Evolutionary conservation across 257 asterid species (phyloP).

Genomic region (Sherardia arvensis): DNA sequence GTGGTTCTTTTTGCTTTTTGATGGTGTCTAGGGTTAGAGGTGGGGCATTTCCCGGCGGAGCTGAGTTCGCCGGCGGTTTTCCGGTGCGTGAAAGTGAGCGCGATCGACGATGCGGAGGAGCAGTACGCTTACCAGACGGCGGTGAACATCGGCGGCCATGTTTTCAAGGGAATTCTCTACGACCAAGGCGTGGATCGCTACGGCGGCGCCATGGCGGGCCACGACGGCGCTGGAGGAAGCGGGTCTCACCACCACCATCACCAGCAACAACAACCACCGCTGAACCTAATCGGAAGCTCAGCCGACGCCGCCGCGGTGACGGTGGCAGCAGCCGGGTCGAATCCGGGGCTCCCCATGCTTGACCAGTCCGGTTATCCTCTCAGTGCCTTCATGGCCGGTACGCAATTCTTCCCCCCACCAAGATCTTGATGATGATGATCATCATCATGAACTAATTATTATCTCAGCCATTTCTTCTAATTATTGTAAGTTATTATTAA

Average conservation of each 20-base stretch:
- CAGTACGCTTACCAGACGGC: slow-evolving; percentile 72
- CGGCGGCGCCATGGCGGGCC: slow-evolving; percentile 22
- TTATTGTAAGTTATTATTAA: slow-evolving; percentile 5
- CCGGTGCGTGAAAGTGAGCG: slow-evolving; percentile 60
- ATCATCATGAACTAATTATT: background rate
- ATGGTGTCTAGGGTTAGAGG: slow-evolving; percentile 50
- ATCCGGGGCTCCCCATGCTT: slow-evolving; percentile 28
- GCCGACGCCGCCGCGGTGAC: slow-evolving; percentile 16
- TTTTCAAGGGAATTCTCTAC: slow-evolving; percentile 68
- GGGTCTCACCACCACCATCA: slow-evolving; percentile 11
- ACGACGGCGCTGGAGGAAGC: slow-evolving; percentile 30
- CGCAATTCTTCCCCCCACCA: slow-evolving; percentile 85
- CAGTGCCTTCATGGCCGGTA: slow-evolving; percentile 63
- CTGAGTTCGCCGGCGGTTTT: slow-evolving; percentile 53
- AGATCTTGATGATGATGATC: slow-evolving; percentile 28
- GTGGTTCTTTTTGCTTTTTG: background rate
- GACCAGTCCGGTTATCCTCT: slow-evolving; percentile 55
- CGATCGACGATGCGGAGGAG: slow-evolving; percentile 56
- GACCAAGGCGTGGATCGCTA: slow-evolving; percentile 65
- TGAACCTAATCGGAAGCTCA: slow-evolving; percentile 23
- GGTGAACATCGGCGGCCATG: slow-evolving; percentile 61
- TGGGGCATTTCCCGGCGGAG: slow-evolving; percentile 54
- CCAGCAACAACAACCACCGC: slow-evolving; percentile 20
- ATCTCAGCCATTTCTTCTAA: background rate
- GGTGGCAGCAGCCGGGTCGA: slow-evolving; percentile 12